A percentile compares a stretch with the other conserved stretches of the same genome.
These are phyloP conservation scores for Linum lewisii DNA, from an alignment of 345 rosid genomes.

Conservation along the genomic window DNA sequence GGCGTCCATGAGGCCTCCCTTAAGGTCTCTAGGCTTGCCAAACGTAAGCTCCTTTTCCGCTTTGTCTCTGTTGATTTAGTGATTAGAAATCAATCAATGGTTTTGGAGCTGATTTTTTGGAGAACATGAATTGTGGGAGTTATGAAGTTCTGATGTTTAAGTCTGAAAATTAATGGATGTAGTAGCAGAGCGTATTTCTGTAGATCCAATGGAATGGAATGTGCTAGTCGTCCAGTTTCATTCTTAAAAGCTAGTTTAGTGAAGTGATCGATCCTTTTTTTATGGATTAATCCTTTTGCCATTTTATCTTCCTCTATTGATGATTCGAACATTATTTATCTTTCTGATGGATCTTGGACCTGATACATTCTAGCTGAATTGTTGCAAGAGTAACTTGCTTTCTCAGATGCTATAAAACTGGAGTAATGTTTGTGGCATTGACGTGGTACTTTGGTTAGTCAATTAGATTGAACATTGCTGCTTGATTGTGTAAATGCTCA, in stretches of 20 bases:
- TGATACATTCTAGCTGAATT: too few species aligned
- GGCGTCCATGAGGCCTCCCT: constrained; percentile 63
- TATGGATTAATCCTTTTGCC: background rate
- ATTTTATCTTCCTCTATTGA: background rate
- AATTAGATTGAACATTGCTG: background rate
- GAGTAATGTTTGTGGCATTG: too few species aligned
- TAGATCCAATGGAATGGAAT: too few species aligned
- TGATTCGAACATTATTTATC: background rate
- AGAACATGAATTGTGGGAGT: too few species aligned
- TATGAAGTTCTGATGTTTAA: too few species aligned
- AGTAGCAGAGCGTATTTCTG: too few species aligned
- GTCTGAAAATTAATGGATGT: too few species aligned
- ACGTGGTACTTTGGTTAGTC: background rate
- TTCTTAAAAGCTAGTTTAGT: too few species aligned
- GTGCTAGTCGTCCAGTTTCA: too few species aligned
- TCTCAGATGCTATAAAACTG: too few species aligned
- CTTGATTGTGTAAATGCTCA: background rate
- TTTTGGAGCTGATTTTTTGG: too few species aligned
- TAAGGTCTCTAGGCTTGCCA: constrained; percentile 60
- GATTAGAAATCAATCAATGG: too few species aligned
- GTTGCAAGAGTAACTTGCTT: background rate
- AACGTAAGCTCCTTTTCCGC: constrained; percentile 28
- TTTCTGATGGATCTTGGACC: constrained; percentile 5
- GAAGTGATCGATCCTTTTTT: background rate
- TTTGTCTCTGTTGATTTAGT: background rate